Conservation (phyloP, 441 rosid species). For the Croton laevigatus region DNA sequence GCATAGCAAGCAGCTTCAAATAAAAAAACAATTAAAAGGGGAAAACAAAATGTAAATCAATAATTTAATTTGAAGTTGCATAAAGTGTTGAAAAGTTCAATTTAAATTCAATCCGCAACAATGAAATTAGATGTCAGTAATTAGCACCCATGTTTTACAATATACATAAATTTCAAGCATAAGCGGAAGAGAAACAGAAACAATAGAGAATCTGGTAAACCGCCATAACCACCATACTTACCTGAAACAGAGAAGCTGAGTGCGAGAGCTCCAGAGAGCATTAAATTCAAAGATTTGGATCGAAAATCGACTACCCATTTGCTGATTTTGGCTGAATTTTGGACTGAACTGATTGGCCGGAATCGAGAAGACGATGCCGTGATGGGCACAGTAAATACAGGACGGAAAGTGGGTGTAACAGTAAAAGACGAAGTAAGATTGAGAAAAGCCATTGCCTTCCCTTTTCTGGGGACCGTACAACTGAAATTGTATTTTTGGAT, state of each 20-base stretch:
- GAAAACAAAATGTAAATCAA: not conserved
- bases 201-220: no score
- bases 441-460: constrained; percentile 34
- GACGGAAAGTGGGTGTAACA: constrained; percentile 25
- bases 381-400: constrained; percentile 21
- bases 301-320: constrained; percentile 40
- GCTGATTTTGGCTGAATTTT: constrained; percentile 23
- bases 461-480: constrained; percentile 11
- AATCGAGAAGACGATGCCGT: constrained; percentile 30
- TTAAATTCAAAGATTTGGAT: constrained; percentile 51
- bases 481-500: constrained; percentile 25
- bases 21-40: not conserved
- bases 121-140: not conserved
- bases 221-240: constrained; percentile 14
- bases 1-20: no score
- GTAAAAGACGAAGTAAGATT: constrained; percentile 30
- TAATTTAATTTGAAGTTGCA: not conserved
- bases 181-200: not conserved
- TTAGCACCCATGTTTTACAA: not conserved
- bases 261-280: constrained; percentile 68
- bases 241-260: constrained; percentile 62
- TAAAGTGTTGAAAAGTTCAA: not conserved
- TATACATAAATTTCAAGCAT: not conserved
- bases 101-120: not conserved
- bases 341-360: constrained; percentile 13